Conservation (phyloP, 306 rosid genomes). For the Medicago lupulina region DNA sequence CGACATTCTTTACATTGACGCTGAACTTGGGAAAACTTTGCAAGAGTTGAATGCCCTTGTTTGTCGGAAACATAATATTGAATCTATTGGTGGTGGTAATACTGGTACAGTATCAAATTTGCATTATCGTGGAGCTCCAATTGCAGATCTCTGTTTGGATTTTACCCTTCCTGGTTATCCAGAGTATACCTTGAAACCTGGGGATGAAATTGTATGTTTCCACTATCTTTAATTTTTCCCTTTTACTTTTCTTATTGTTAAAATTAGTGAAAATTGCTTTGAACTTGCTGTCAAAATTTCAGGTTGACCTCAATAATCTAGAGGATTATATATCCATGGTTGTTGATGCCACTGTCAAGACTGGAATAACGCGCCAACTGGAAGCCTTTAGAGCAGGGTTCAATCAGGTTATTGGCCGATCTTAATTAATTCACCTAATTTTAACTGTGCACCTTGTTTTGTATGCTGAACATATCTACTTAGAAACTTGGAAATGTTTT, state of each 20-base stretch:
- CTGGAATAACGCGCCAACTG: constrained; percentile 80
- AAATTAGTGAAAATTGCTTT: constrained; percentile 11
- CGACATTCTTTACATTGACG: constrained; percentile 82
- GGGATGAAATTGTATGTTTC: constrained; percentile 78
- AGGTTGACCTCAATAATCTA: constrained; percentile 91
- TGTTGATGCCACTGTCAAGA: constrained; percentile 88
- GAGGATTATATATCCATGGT: constrained; percentile 87
- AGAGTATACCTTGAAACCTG: constrained; percentile 77
- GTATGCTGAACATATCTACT: constrained; percentile 1
- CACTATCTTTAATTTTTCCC: background rate
- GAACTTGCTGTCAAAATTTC: constrained; percentile 36
- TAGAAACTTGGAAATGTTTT: background rate
- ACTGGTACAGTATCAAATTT: constrained; percentile 52
- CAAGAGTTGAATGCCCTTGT: constrained; percentile 85
- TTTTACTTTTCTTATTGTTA: background rate
- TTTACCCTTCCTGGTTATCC: constrained; percentile 96
- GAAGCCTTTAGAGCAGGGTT: constrained; percentile 97
- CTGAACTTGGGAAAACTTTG: constrained; percentile 91
- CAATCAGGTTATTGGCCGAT: constrained; percentile 73
- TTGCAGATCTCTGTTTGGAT: constrained; percentile 89
- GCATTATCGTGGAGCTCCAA: constrained; percentile 67
- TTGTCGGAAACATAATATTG: constrained; percentile 69
- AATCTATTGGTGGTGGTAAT: constrained; percentile 52
- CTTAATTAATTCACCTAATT: constrained; percentile 9
- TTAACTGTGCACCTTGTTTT: constrained; percentile 25